Evolutionary conservation across 1,139 yeast species (phyloP), one percentile per base, ranked within the genome.

Genomic region (Pichia kudriavzevii): DNA sequence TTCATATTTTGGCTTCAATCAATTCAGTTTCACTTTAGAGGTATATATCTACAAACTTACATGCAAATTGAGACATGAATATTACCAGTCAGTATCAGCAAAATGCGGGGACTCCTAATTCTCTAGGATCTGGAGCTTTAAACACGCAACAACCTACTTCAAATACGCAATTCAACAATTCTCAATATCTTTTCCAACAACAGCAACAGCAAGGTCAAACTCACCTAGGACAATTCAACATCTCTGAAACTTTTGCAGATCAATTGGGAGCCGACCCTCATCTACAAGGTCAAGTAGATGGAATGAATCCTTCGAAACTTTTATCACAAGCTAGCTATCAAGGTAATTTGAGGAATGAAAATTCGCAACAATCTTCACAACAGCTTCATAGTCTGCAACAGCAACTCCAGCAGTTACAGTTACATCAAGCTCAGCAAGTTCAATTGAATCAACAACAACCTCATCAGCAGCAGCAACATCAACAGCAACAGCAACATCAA

Each of bases 291-390:
- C 41, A 39, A 10, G n/a, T 28, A 18, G 31, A 23, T 10, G 49
- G 54, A 17, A 28, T 60, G 32, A 56, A 50, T 31, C 56, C 61
- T 10, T 50, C 64, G 0, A 57, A 61, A 21, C 40, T 61, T 25
- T 35, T 63, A 28, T 59, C 64, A 1, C 67, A 62, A 38, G 52
- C 63, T 1, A 46, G 64, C 30, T 62, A 58, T 39, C 71, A 64
- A 34, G 62, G 63, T 20, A 47, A 58, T 26, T 39, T 47, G 2
- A 49, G 45, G 34, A 47, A 39, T n/a, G 44, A 38, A 7, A 48
- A 44, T 17, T 50, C 43, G 34, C 49, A 45, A 28, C 39, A 28
- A 28, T 36, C 31, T 8, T 36, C 33, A 16, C 48, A 42, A 35
- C 47, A 43, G 40, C 43, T 30, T 27, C 52, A 35, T 26, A 38